Evolutionary conservation across 768 basidiomycete genomes (phyloP).

Genomic region (Thelephora ganbajun): DNA sequence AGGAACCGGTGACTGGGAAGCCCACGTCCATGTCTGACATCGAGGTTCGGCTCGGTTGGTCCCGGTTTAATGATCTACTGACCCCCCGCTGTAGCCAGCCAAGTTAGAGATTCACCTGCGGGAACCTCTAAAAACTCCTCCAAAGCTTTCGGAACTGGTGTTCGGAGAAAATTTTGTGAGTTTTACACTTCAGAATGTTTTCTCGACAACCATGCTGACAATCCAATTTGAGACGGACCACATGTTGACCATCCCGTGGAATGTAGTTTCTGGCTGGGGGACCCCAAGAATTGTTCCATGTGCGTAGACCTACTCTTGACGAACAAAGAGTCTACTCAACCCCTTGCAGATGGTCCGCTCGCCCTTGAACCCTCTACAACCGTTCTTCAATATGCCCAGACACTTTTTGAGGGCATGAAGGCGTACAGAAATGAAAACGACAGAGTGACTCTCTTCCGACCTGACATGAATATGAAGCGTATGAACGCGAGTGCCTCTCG

Average conservation of each 20-base stretch:
- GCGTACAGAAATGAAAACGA: slow-evolving; percentile 71
- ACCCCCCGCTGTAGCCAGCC: neutral
- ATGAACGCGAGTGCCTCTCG: slow-evolving; percentile 80
- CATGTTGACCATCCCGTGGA: slow-evolving; percentile 73
- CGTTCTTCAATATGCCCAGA: slow-evolving; percentile 88
- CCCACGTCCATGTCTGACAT: neutral
- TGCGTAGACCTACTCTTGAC: slow-evolving; percentile 21
- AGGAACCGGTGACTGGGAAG: too few species aligned
- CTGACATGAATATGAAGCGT: slow-evolving; percentile 95
- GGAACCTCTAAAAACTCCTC: neutral
- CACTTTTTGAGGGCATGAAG: slow-evolving; percentile 89
- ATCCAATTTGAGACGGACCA: slow-evolving; percentile 52
- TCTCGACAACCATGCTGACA: neutral
- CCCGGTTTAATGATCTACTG: neutral
- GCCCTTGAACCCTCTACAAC: slow-evolving; percentile 64
- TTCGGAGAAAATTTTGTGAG: neutral
- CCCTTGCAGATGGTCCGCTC: slow-evolving; percentile 45
- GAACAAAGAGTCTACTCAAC: neutral
- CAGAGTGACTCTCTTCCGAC: slow-evolving; percentile 74
- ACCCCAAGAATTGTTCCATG: slow-evolving; percentile 74
- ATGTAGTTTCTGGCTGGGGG: slow-evolving; percentile 62
- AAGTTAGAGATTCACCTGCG: neutral
- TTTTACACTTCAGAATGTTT: neutral
- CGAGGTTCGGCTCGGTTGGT: neutral
- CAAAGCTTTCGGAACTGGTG: neutral